A percentile compares a stretch with the other conserved stretches of the same genome.
These are phyloP conservation scores for Haematococcus sp. DNA, from an alignment of 139 green algal genomes.

Conservation along the genomic window DNA sequence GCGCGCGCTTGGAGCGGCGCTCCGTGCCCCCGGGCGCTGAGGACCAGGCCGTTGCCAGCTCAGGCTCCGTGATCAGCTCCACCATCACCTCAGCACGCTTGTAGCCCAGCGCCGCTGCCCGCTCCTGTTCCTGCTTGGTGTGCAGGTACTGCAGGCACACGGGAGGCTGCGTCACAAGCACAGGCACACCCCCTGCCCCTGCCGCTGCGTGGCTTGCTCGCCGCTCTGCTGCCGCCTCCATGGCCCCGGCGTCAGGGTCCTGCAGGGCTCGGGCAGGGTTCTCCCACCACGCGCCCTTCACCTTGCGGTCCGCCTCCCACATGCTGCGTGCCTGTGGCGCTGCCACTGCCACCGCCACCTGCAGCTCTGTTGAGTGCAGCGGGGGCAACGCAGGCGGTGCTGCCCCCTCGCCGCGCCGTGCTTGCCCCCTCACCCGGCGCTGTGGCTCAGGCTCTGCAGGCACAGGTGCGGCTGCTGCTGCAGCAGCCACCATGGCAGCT, in stretches of 20 bases:
- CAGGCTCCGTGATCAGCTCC: slow-evolving; percentile 30
- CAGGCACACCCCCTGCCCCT: background rate
- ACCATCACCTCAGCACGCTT: slow-evolving; percentile 46
- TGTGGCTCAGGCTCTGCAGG: background rate
- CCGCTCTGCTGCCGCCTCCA: too few relatives aligned
- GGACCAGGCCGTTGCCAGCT: slow-evolving; percentile 8
- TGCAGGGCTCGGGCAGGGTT: too few relatives aligned
- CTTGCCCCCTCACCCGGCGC: background rate
- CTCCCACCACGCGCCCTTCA: too few relatives aligned
- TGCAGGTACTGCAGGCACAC: background rate
- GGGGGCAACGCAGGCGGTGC: background rate
- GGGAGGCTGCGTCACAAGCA: background rate
- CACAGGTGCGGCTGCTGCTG: background rate
- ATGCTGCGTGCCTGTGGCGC: too few relatives aligned
- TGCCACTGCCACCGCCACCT: background rate
- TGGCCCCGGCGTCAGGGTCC: too few relatives aligned
- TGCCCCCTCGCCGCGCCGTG: background rate
- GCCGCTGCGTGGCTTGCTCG: slow-evolving; percentile 1
- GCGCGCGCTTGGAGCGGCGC: slow-evolving; percentile 47
- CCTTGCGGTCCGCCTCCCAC: too few relatives aligned
- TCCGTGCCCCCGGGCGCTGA: slow-evolving; percentile 14
- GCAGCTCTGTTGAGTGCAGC: background rate
- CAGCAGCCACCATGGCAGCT: background rate
- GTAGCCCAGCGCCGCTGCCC: too few relatives aligned
- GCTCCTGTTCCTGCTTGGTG: too few relatives aligned